Percentiles rank a stretch among this genome's conserved stretches.
Conservation (phyloP, 2,329 filamentous ascomycete genomes). For the Sclerotinia subarctica region DNA sequence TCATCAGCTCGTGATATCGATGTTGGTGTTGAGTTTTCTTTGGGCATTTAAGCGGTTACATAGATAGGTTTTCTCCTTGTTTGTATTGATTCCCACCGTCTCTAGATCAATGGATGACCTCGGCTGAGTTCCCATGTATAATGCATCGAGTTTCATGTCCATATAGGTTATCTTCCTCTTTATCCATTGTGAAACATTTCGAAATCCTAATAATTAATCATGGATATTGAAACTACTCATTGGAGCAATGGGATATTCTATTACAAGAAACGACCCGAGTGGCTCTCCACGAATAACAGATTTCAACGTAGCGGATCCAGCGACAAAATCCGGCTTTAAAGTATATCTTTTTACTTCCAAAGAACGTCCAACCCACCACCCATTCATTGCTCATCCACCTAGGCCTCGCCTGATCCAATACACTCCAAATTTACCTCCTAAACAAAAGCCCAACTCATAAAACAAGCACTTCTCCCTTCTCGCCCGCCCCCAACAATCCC, state of each 20-base stretch:
- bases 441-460: background rate
- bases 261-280: background rate
- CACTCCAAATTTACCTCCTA: background rate
- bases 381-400: background rate
- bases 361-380: background rate
- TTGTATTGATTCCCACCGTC: conserved; percentile 38
- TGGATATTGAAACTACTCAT: background rate
- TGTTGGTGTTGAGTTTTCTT: conserved; percentile 90
- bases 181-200: background rate
- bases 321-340: background rate
- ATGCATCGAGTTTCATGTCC: conserved; percentile 28
- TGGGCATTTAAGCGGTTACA: conserved; percentile 68
- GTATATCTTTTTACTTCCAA: background rate
- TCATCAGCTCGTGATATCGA: conserved; percentile 82
- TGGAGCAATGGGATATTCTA: background rate
- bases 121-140: conserved; percentile 36
- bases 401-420: no score
- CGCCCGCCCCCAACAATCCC: background rate
- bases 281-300: background rate
- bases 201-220: background rate
- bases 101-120: conserved; percentile 28
- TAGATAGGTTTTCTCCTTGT: conserved; percentile 28
- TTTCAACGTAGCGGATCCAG: no score
- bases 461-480: background rate
- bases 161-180: conserved; percentile 2